Base-by-base conservation (phyloP, 768 basidiomycete species). In the Lentinula sp. region DNA sequence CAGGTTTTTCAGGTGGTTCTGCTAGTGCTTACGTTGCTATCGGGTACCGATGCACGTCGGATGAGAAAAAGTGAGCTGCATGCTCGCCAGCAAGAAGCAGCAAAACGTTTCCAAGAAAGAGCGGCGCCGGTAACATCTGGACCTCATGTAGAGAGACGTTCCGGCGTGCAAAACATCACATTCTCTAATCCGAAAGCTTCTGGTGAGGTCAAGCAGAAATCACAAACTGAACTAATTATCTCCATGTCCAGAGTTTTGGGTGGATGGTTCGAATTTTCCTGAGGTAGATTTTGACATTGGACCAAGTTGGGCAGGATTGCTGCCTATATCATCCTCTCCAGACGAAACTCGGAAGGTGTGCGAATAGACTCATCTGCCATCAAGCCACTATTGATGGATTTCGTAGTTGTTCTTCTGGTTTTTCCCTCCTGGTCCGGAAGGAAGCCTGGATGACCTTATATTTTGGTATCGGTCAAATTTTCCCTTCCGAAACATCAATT, bases 381-480 rank as follows among this genome's bases (percentile, higher is more conserved):
- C 58, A 53, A 13, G 9, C 1, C 2, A 39, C 42, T 1, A 1
- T 32, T 41, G 18, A 13, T 39, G 16, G 37, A 33, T 20, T n/a
- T 43, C 15, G 0, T 58, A 91, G 87, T 79, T 90, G 15, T 91
- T 87, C 76, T 91, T 91, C 74, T 91, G 90, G 89, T 87, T 90
- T 73, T 91, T 90, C 76, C 90, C 90, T 58, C 87, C 89, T 1
- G 88, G 87, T 3, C 86, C 87, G 0, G 74, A 84, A 65, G 90
- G 88, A 18, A 87, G 84, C 64, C 68, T 81, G 4, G 87, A 91
- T 66, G 88, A 91, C 67, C 66, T 91, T 48, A 86, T 91, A 36
- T 88, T 90, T 71, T 91, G 89, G 89, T 86, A 65, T 53, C 73
- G 53, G 28, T 35, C 15, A 5, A 35, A 20, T 12, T 53, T 20